Percentiles rank a stretch among this genome's conserved stretches.
phyloP scores from a whole-genome alignment of 2,329 filamentous ascomycete species.

The Orbilia brochopaga region DNA sequence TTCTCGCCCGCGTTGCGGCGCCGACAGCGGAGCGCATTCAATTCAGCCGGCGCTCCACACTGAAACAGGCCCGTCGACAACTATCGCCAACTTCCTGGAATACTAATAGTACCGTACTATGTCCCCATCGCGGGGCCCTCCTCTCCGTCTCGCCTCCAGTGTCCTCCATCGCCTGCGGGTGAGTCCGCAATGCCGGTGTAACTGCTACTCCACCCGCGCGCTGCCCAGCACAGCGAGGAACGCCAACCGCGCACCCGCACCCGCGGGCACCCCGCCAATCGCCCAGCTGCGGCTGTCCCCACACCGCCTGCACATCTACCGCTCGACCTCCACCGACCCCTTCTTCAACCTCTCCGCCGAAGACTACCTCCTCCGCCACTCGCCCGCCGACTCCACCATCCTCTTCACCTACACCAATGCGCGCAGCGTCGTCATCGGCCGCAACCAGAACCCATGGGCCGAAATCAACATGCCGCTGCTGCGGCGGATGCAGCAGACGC shows the following conservation, averaged over 20 bases:
- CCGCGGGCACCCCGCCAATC: slow-evolving; percentile 16
- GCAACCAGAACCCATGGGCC: slow-evolving; percentile 97
- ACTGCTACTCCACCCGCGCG: neutral
- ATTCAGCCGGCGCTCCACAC: neutral
- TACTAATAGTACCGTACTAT: neutral
- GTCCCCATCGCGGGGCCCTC: neutral
- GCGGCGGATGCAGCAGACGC: slow-evolving; percentile 52
- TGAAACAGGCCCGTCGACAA: neutral
- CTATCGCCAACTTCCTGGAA: neutral
- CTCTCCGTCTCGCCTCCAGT: neutral
- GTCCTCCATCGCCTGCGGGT: no score
- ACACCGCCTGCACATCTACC: slow-evolving; percentile 70
- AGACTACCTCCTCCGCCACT: slow-evolving; percentile 81
- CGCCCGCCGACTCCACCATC: slow-evolving; percentile 71
- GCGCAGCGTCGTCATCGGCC: slow-evolving; percentile 86
- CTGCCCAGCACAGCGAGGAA: neutral
- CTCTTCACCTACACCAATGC: slow-evolving; percentile 88
- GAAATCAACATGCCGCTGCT: slow-evolving; percentile 79
- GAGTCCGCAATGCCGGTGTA: neutral
- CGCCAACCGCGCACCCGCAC: neutral
- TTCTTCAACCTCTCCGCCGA: slow-evolving; percentile 93
- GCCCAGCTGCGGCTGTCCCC: slow-evolving; percentile 54
- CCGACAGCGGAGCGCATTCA: slow-evolving; percentile 32
- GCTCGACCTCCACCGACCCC: slow-evolving; percentile 73
- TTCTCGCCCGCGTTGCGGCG: no score